These are phyloP conservation scores for Prunus mongolica DNA, from an alignment of 306 rosid genomes.

Conservation along the genomic window DNA sequence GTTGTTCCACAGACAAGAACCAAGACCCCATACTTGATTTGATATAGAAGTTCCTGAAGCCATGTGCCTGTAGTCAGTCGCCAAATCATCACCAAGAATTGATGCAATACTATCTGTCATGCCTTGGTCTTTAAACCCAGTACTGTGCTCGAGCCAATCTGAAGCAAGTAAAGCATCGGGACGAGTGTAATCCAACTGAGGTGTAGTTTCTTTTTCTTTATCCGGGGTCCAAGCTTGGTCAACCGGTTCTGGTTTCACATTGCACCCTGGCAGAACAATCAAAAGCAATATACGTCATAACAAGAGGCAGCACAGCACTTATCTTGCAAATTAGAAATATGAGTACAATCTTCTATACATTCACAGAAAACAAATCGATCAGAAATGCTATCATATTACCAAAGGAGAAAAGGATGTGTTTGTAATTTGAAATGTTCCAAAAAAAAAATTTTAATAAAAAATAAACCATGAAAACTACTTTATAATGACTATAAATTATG, in stretches of 20 bases:
- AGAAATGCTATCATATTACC: not conserved
- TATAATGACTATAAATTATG: not conserved
- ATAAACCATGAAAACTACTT: not conserved
- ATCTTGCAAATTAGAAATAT: not conserved
- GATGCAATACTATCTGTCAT: conserved; percentile 33
- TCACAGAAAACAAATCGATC: not conserved
- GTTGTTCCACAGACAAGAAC: conserved; percentile 55
- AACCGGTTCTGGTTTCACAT: conserved; percentile 49
- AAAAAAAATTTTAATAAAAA: not conserved
- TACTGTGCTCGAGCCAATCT: conserved; percentile 57
- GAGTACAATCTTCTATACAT: not conserved
- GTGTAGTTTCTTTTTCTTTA: conserved; percentile 38
- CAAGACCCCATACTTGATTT: conserved; percentile 47
- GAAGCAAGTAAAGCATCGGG: conserved; percentile 67
- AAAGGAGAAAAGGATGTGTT: not conserved
- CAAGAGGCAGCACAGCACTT: not conserved
- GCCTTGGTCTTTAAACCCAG: conserved; percentile 37
- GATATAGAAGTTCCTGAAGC: conserved; percentile 38
- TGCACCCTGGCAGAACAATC: conserved; percentile 42
- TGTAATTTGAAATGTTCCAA: not conserved
- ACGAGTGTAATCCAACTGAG: conserved; percentile 19
- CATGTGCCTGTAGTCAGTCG: conserved; percentile 40
- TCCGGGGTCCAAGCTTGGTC: conserved; percentile 46
- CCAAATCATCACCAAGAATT: conserved; percentile 50
- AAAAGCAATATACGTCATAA: not conserved